Evolutionary conservation across 768 basidiomycete species (phyloP).

Genomic region (Astraeus odoratus): DNA sequence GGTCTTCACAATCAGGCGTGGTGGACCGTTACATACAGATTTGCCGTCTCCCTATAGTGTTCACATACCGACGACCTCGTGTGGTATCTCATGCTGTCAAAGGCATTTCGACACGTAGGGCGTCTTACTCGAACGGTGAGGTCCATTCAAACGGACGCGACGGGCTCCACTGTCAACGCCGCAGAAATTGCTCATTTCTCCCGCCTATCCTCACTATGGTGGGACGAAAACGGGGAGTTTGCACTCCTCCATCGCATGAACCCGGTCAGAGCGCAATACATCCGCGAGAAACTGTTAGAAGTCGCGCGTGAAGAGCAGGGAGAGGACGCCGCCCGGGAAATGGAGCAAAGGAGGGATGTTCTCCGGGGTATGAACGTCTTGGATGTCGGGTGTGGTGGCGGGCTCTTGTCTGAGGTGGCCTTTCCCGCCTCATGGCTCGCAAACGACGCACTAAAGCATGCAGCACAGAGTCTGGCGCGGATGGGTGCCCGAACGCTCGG

Average conservation of each 20-base stretch:
- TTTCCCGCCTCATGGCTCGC: not conserved
- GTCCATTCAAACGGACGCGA: constrained; percentile 17
- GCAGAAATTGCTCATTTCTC: constrained; percentile 89
- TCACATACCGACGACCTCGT: not conserved
- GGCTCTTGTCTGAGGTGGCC: constrained; percentile 81
- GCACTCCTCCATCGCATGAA: constrained; percentile 90
- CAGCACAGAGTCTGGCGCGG: constrained; percentile 68
- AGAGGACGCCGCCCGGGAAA: constrained; percentile 25
- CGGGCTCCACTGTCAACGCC: constrained; percentile 45
- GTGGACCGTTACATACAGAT: too few species aligned
- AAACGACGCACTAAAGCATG: constrained; percentile 4
- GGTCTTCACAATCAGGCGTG: too few species aligned
- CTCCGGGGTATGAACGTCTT: constrained; percentile 67
- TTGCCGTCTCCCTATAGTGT: too few species aligned
- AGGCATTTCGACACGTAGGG: constrained; percentile 12
- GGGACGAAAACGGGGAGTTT: constrained; percentile 93
- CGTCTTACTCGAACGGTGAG: constrained; percentile 5
- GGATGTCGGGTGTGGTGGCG: constrained; percentile 95
- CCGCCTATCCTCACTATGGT: constrained; percentile 85
- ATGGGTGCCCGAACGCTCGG: constrained; percentile 83
- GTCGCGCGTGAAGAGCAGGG: constrained; percentile 47
- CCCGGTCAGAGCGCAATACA: constrained; percentile 76
- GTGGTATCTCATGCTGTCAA: constrained; percentile 17
- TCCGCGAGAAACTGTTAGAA: constrained; percentile 70
- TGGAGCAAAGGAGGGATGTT: constrained; percentile 24